These are phyloP conservation scores for Juglanconis juglandina DNA, from an alignment of 2,329 filamentous ascomycete genomes.

Conservation along the genomic window DNA sequence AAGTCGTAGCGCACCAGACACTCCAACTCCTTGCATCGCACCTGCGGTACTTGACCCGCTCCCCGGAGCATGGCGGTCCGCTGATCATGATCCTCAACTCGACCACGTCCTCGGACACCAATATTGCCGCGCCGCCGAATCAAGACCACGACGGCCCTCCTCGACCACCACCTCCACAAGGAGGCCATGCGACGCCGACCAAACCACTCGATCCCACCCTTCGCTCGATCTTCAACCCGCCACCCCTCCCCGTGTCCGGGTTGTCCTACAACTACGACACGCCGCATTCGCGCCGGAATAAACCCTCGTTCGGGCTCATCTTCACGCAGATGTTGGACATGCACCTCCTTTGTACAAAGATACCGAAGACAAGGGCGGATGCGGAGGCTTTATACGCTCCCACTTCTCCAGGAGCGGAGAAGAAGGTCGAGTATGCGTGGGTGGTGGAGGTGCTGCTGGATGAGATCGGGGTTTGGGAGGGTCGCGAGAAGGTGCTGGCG, in stretches of 20 bases:
- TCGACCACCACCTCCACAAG: slow-evolving; percentile 1
- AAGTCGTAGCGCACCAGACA: slow-evolving; percentile 43
- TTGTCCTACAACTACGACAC: slow-evolving; percentile 19
- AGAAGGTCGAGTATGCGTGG: slow-evolving; percentile 33
- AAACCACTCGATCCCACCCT: slow-evolving; percentile 41
- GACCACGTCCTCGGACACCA: slow-evolving; percentile 29
- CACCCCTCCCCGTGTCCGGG: slow-evolving; percentile 19
- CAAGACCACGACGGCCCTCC: neutral
- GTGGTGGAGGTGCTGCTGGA: slow-evolving; percentile 51
- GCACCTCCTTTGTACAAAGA: slow-evolving; percentile 48
- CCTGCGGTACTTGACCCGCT: slow-evolving; percentile 44
- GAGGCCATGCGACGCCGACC: neutral
- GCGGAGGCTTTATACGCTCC: slow-evolving; percentile 32
- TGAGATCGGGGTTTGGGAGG: slow-evolving; percentile 44
- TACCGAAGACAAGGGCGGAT: slow-evolving; percentile 40
- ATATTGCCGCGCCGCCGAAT: neutral
- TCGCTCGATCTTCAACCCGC: slow-evolving; percentile 47
- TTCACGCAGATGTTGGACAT: slow-evolving; percentile 54
- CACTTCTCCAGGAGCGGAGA: slow-evolving; percentile 1
- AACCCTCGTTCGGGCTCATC: slow-evolving; percentile 51
- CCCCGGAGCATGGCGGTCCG: slow-evolving; percentile 34
- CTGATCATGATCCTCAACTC: slow-evolving; percentile 56
- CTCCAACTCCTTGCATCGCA: slow-evolving; percentile 46
- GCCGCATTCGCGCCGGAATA: slow-evolving; percentile 32
- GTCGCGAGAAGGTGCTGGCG: slow-evolving; percentile 17